These are phyloP conservation scores for Paramecium octaurelia DNA, from an alignment of 73 alveolate genomes.

Conservation along the genomic window DNA sequence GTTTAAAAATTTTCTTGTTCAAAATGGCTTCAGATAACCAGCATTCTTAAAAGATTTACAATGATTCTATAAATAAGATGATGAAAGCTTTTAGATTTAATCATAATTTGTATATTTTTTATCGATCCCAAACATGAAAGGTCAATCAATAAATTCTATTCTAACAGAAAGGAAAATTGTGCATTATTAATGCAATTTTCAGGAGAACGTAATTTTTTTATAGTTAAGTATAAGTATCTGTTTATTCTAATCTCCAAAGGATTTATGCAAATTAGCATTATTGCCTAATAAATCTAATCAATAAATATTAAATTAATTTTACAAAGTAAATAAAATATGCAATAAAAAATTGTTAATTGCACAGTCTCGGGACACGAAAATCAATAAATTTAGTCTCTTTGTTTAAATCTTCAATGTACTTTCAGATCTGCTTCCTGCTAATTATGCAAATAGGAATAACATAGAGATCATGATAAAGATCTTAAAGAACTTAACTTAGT, in stretches of 20 bases:
- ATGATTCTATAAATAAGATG: background rate
- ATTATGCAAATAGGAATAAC: background rate
- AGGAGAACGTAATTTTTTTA: too few relatives aligned
- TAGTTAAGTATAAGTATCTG: too few relatives aligned
- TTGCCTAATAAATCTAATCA: background rate
- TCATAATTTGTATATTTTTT: background rate
- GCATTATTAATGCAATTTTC: too few relatives aligned
- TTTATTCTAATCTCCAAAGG: too few relatives aligned
- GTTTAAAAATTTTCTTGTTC: background rate
- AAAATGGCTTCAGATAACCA: background rate
- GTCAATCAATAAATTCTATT: background rate
- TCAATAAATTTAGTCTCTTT: background rate
- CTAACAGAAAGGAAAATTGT: too few relatives aligned
- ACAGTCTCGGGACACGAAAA: background rate
- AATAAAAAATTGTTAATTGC: background rate
- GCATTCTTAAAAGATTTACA: background rate
- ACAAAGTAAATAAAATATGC: background rate
- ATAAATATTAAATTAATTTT: background rate
- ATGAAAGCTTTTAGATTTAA: background rate
- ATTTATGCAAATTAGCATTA: too few relatives aligned
- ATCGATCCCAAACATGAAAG: background rate
- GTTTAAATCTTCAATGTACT: background rate
- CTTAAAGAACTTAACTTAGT: background rate
- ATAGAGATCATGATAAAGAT: background rate
- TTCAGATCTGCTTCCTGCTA: background rate